Base-by-base conservation (phyloP, 2,329 filamentous ascomycete species). In the Penicillium sp. region DNA sequence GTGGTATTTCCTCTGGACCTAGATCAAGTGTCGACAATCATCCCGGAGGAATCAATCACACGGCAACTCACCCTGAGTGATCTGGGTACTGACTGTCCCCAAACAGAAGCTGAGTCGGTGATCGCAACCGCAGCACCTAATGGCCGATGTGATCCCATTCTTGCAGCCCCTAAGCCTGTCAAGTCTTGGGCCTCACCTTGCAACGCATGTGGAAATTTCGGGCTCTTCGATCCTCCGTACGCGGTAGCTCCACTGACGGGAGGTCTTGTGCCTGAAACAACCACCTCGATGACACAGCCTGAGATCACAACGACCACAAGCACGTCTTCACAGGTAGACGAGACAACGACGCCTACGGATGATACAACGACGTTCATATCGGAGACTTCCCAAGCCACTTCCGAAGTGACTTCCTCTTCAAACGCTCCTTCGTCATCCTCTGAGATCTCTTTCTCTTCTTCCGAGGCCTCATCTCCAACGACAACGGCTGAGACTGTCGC, bases 151-250 rank as follows among this genome's bases (percentile, higher is more conserved):
- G 57, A 59, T 38, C 57, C 57, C 32, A 54, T 59, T 14, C 57
- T 59, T 14, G 45, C 52, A 16, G 54, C 57, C 24, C 57, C 57
- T 7, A 49, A 59, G 39, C 43, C 45, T 2, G 57, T 59, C 38
- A 59, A 59, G 38, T 54, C 57, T 16, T 59, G 57, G 57, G 57
- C 57, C 21, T 59, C 48, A 14, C 57, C 57, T 41, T 59, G 57
- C 40, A 55, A 55, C 48, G 57, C 57, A 27, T 59, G 57, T 29
- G 57, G 54, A 22, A 39, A 43, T 24, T 59, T 59, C 11, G 57
- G 57, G 2, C 13, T 59, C n/a, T 59, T 59, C 18, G 57, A 59
- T 31, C 57, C 57, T 9, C 57, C 57, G 4, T 59, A 59, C 46
- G 57, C 57, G 1, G 57, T 59, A 8, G 10, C 54, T 29, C 54